phyloP scores from a whole-genome alignment of 768 basidiomycete genomes.

The Mycena olivaceomarginata region DNA sequence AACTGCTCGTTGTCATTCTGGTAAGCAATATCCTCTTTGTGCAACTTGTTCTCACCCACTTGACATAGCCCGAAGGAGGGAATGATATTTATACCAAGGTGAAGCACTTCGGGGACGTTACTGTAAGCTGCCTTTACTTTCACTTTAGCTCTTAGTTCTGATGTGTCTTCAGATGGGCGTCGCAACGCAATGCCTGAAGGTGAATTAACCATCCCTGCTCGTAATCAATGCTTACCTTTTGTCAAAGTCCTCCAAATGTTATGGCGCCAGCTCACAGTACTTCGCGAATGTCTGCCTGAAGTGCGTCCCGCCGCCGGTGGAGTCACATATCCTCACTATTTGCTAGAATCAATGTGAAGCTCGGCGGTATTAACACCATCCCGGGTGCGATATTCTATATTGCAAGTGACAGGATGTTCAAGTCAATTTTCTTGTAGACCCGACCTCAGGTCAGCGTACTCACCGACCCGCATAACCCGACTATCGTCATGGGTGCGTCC shows the following conservation, averaged over 20 bases:
- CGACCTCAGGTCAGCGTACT: slow-evolving; percentile 69
- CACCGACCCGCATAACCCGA: slow-evolving; percentile 81
- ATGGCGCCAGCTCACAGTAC: slow-evolving; percentile 82
- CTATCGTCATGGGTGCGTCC: slow-evolving; percentile 78
- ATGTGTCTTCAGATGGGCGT: slow-evolving; percentile 70
- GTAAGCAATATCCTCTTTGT: neutral
- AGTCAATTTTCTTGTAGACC: slow-evolving; percentile 56
- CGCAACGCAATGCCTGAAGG: slow-evolving; percentile 86
- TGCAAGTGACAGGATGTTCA: too few relatives aligned
- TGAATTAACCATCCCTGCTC: too few relatives aligned
- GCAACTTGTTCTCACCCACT: neutral
- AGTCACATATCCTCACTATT: slow-evolving; percentile 22
- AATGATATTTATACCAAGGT: slow-evolving; percentile 84
- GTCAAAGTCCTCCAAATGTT: slow-evolving; percentile 70
- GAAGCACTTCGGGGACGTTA: neutral
- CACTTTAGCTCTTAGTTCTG: neutral
- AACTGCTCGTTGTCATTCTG: neutral
- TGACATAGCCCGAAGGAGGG: slow-evolving; percentile 66
- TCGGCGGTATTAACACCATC: slow-evolving; percentile 89
- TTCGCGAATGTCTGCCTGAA: slow-evolving; percentile 89
- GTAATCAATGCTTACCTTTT: too few relatives aligned
- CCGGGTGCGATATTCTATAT: slow-evolving; percentile 54
- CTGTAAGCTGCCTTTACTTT: neutral
- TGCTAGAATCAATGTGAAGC: slow-evolving; percentile 86
- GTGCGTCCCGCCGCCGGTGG: slow-evolving; percentile 60